Evolutionary conservation across 2,329 filamentous ascomycete genomes (phyloP).

Genomic region (Coniochaeta prunicola): DNA sequence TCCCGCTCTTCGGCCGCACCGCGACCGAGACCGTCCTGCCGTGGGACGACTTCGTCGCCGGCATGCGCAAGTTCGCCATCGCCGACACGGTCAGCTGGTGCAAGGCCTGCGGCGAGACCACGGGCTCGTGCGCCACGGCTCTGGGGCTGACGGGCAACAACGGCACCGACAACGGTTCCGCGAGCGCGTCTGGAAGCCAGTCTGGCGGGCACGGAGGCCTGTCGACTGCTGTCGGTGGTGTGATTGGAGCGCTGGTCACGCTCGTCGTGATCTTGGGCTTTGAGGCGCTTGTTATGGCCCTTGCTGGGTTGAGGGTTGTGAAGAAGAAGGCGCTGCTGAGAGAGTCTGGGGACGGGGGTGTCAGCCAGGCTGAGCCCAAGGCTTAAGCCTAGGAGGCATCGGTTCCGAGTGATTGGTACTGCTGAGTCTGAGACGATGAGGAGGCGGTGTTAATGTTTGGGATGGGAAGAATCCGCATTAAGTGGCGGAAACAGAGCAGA

Average conservation of each 20-base stretch:
- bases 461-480: too few species aligned
- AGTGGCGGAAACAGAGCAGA: too few species aligned
- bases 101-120: constrained; percentile 63
- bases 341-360: constrained; percentile 4
- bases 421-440: not conserved
- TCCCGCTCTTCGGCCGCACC: constrained; percentile 58
- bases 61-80: constrained; percentile 62
- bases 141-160: constrained; percentile 14
- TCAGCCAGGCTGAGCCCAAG: not conserved
- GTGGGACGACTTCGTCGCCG: constrained; percentile 60
- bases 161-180: constrained; percentile 15
- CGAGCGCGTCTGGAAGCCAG: constrained; percentile 5
- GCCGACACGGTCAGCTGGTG: constrained; percentile 65
- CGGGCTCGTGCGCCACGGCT: constrained; percentile 52
- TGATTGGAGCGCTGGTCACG: constrained; percentile 67
- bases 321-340: constrained; percentile 27
- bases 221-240: constrained; percentile 67
- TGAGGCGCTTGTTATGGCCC: constrained; percentile 33
- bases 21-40: constrained; percentile 43
- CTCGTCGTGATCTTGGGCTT: constrained; percentile 40
- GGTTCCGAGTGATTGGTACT: not conserved
- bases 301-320: constrained; percentile 37
- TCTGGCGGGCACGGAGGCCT: constrained; percentile 35
- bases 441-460: not conserved
- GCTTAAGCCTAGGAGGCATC: not conserved